Percentiles rank a stretch among this genome's conserved stretches.
Conservation (phyloP, 768 basidiomycete species). For the Lentinus tigrinus region DNA sequence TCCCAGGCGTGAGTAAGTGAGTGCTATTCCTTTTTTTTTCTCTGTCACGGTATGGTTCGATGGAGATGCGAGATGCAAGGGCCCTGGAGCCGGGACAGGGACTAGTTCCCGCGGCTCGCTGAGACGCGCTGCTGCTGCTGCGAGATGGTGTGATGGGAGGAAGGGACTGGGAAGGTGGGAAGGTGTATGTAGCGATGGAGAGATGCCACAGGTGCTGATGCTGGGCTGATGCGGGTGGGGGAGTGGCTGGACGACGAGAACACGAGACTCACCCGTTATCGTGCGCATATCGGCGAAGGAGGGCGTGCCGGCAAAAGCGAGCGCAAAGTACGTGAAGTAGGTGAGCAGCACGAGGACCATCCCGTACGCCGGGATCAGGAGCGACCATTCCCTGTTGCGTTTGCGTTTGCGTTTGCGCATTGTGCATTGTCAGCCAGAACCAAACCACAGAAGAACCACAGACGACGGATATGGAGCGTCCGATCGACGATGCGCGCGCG, state of each 20-base stretch:
- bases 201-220: neutral
- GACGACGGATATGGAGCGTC: neutral
- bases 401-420: too few species aligned
- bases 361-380: constrained; percentile 79
- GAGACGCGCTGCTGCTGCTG: too few species aligned
- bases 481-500: neutral
- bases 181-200: neutral
- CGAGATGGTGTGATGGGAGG: neutral
- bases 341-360: constrained; percentile 69
- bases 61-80: neutral
- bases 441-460: neutral
- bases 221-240: neutral
- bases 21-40: neutral
- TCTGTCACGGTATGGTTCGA: too few species aligned
- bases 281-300: constrained; percentile 62
- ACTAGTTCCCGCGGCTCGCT: neutral
- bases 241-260: neutral
- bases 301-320: constrained; percentile 73
- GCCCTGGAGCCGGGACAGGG: neutral
- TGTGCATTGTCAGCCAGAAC: neutral
- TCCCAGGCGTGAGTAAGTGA: constrained; percentile 8
- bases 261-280: constrained; percentile 54
- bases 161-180: neutral
- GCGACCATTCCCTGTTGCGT: constrained; percentile 74
- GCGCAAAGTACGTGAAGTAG: constrained; percentile 73